Conservation (phyloP, 352 stramenopile species). For the Phytophthora litchii region DNA sequence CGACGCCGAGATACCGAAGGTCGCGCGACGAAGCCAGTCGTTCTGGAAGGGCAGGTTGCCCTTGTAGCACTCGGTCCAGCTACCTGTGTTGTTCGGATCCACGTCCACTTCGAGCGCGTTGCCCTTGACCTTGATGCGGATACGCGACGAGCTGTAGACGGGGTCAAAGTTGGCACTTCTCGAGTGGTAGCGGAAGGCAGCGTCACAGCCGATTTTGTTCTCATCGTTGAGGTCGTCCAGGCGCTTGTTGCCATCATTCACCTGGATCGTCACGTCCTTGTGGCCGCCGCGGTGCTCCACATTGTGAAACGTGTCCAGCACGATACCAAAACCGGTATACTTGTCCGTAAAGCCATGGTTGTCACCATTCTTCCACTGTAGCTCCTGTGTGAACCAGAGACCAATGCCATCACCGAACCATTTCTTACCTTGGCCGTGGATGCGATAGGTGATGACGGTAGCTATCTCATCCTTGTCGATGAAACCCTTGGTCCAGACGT, state of each 20-base stretch:
- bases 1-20: constrained; percentile 74
- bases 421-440: constrained; percentile 75
- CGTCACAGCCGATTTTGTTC: constrained; percentile 76
- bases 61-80: constrained; percentile 73
- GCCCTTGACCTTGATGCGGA: constrained; percentile 68
- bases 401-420: constrained; percentile 84
- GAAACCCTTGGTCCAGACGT: constrained; percentile 63
- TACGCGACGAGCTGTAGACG: constrained; percentile 69
- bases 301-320: constrained; percentile 85
- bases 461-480: constrained; percentile 59
- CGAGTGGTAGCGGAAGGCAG: constrained; percentile 79
- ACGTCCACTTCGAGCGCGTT: constrained; percentile 64
- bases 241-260: constrained; percentile 79
- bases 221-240: constrained; percentile 74
- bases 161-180: constrained; percentile 73
- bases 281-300: constrained; percentile 77
- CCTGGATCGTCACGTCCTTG: constrained; percentile 82
- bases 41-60: constrained; percentile 63
- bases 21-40: constrained; percentile 71
- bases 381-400: constrained; percentile 75
- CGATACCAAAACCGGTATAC: constrained; percentile 72
- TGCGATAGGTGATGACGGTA: constrained; percentile 74
- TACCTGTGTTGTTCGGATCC: constrained; percentile 56
- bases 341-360: constrained; percentile 82
- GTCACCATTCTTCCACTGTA: constrained; percentile 55